These are phyloP conservation scores for Kodamaea fungicola DNA, from an alignment of 1,139 yeast species.

Conservation along the genomic window DNA sequence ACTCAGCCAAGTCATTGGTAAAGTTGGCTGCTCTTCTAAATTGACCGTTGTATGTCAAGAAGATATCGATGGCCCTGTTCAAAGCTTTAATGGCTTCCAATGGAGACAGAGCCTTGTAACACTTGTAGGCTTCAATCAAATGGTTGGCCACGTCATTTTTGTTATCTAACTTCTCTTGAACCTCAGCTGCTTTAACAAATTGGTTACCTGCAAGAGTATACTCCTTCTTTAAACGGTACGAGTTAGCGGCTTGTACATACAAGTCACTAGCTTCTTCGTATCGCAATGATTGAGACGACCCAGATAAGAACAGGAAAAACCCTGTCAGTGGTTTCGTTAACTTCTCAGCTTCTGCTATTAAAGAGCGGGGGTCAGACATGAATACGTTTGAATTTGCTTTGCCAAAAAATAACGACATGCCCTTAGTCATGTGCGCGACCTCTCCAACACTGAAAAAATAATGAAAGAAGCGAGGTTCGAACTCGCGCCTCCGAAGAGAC, in stretches of 20 bases:
- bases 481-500: slow-evolving; percentile 59
- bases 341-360: slow-evolving; percentile 45
- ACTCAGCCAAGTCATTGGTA: slow-evolving; percentile 83
- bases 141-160: slow-evolving; percentile 93
- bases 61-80: slow-evolving; percentile 73
- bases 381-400: slow-evolving; percentile 2
- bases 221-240: slow-evolving; percentile 73
- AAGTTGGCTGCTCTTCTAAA: slow-evolving; percentile 95
- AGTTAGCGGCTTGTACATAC: slow-evolving; percentile 87
- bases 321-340: slow-evolving; percentile 66
- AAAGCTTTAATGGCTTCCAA: slow-evolving; percentile 76
- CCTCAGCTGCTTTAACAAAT: slow-evolving; percentile 80
- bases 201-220: slow-evolving; percentile 73
- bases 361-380: slow-evolving; percentile 39
- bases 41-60: slow-evolving; percentile 82
- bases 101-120: slow-evolving; percentile 72
- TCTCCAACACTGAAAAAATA: not conserved
- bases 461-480: slow-evolving; percentile 41
- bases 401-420: not conserved
- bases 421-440: not conserved
- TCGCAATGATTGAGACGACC: slow-evolving; percentile 62
- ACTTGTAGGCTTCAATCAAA: slow-evolving; percentile 86
- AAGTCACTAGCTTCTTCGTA: slow-evolving; percentile 91
- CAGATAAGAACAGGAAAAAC: slow-evolving; percentile 65
- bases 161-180: slow-evolving; percentile 70